Conservation (phyloP, 2,329 filamentous ascomycete species). For the Catunica adiposa region DNA sequence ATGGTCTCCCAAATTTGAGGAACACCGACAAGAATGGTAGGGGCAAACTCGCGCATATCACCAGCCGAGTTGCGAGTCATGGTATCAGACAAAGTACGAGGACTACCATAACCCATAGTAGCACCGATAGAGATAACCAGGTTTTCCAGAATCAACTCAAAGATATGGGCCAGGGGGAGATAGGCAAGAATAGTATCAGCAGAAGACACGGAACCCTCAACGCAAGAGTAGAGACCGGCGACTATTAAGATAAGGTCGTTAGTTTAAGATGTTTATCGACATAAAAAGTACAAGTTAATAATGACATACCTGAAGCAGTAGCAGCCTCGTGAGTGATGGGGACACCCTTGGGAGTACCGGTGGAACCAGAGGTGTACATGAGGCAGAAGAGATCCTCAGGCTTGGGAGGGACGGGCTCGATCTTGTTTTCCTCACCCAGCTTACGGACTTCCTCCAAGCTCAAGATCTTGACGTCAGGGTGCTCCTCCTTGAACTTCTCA, state of each 20-base stretch:
- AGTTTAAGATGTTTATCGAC: slow-evolving; percentile 10
- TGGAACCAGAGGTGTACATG: slow-evolving; percentile 80
- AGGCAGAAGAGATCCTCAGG: slow-evolving; percentile 68
- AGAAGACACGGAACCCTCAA: slow-evolving; percentile 62
- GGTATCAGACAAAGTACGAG: slow-evolving; percentile 69
- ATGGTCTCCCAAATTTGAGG: slow-evolving; percentile 96
- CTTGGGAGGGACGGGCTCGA: slow-evolving; percentile 53
- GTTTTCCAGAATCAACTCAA: slow-evolving; percentile 94
- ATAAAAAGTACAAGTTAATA: background rate
- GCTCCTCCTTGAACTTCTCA: slow-evolving; percentile 37
- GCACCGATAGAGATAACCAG: slow-evolving; percentile 76
- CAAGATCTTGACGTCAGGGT: slow-evolving; percentile 36
- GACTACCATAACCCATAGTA: slow-evolving; percentile 83
- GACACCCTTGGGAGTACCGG: slow-evolving; percentile 77
- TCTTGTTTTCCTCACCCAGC: slow-evolving; percentile 49
- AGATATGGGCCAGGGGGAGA: slow-evolving; percentile 84
- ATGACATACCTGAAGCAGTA: slow-evolving; percentile 47
- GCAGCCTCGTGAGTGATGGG: slow-evolving; percentile 67
- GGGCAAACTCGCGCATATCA: slow-evolving; percentile 82
- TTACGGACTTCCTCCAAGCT: slow-evolving; percentile 38
- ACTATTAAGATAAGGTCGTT: slow-evolving; percentile 26
- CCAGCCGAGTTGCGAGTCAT: slow-evolving; percentile 82
- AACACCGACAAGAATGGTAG: slow-evolving; percentile 83
- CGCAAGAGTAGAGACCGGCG: slow-evolving; percentile 62
- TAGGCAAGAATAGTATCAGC: slow-evolving; percentile 75